These are phyloP conservation scores for Protea cynaroides DNA, from an alignment of 164 flowering plant genomes.

Conservation along the genomic window DNA sequence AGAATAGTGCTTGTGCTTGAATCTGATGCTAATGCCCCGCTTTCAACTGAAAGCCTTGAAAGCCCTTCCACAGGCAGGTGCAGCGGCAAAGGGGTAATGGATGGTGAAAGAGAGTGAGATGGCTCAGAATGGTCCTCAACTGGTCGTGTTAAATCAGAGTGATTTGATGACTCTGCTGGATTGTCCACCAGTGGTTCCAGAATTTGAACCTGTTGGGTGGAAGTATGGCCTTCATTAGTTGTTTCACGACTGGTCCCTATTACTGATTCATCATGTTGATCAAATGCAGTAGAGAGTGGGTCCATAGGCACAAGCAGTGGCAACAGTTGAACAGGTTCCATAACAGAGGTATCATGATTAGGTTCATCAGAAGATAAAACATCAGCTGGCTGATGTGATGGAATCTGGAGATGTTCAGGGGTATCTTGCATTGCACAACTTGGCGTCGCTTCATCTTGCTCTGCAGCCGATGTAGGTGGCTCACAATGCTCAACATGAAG, in stretches of 20 bases:
- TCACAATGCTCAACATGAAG: constrained; percentile 8
- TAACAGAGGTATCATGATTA: background rate
- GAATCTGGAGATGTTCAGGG: constrained; percentile 5
- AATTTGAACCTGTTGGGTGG: constrained; percentile 5
- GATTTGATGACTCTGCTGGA: constrained; percentile 16
- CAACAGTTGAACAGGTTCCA: constrained; percentile 3
- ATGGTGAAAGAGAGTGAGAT: background rate
- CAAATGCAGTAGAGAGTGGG: background rate
- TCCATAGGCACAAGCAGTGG: constrained; percentile 6
- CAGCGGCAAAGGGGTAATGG: constrained; percentile 2
- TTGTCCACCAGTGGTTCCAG: constrained; percentile 7
- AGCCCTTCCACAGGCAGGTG: constrained; percentile 3
- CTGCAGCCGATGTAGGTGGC: constrained; percentile 7
- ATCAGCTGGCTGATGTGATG: background rate
- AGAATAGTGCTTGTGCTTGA: constrained; percentile 8
- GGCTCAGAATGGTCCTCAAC: background rate
- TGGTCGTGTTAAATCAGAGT: constrained; percentile 6
- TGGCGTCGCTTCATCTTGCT: constrained; percentile 9
- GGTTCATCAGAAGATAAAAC: constrained; percentile 1
- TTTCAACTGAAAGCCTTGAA: constrained; percentile 5
- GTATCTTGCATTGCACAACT: constrained; percentile 3
- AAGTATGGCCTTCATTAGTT: constrained; percentile 5
- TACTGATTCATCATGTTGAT: constrained; percentile 2
- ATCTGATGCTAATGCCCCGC: constrained; percentile 6
- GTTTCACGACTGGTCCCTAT: constrained; percentile 4